A percentile compares a stretch with the other conserved stretches of the same genome.
Evolutionary conservation across 2,329 filamentous ascomycete genomes (phyloP).

Genomic region (Sclerotinia glacialis): DNA sequence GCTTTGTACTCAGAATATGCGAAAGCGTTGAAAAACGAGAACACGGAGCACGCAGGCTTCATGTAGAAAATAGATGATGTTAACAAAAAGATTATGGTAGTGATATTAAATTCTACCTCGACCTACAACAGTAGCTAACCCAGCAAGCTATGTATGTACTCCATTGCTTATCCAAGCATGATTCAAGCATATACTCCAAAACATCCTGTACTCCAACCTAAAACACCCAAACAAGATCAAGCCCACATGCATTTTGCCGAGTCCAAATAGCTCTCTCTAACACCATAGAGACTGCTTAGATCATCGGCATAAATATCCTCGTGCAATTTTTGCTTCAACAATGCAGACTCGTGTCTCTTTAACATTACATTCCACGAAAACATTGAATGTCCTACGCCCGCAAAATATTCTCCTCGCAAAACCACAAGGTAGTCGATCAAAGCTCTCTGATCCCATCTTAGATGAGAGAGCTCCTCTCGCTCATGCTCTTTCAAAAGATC

Average conservation of each 20-base stretch:
- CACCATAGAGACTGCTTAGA: constrained; percentile 21
- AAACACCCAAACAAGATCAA: background rate
- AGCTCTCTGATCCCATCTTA: constrained; percentile 49
- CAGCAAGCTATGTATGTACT: constrained; percentile 4
- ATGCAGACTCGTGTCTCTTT: constrained; percentile 30
- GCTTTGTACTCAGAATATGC: background rate
- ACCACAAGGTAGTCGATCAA: constrained; percentile 52
- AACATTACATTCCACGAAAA: constrained; percentile 49
- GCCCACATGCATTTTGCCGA: constrained; percentile 23
- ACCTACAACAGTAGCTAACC: constrained; percentile 3
- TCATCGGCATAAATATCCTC: constrained; percentile 19
- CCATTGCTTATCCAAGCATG: constrained; percentile 2
- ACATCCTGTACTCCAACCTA: background rate
- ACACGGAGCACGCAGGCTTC: no score
- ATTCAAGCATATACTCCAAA: constrained; percentile 11
- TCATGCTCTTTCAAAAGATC: constrained; percentile 43
- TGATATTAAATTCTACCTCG: background rate
- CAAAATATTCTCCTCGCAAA: constrained; percentile 44
- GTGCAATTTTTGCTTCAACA: constrained; percentile 19
- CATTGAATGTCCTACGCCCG: constrained; percentile 46
- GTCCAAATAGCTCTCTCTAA: constrained; percentile 19
- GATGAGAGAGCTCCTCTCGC: constrained; percentile 37
- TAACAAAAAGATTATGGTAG: background rate
- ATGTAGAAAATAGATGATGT: background rate
- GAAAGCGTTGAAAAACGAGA: background rate